Percentiles rank a stretch among this genome's conserved stretches.
These are phyloP conservation scores for Ceratocystis diversiconidia DNA, from an alignment of 2,329 filamentous ascomycete genomes.

Conservation along the genomic window DNA sequence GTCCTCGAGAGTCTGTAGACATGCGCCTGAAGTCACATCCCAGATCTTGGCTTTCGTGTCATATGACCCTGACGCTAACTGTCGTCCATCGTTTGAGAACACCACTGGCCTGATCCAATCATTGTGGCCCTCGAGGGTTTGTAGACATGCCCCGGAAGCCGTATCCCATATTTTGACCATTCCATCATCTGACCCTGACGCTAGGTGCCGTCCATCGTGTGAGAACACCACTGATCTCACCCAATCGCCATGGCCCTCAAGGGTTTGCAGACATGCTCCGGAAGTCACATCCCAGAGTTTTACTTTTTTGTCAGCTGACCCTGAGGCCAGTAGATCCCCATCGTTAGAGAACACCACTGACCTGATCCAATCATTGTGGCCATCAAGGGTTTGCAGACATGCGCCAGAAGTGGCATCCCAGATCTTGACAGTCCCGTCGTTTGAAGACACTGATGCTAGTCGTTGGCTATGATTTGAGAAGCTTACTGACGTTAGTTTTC, in stretches of 20 bases:
- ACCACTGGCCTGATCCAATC: background rate
- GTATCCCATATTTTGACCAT: background rate
- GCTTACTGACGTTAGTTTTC: too few species aligned
- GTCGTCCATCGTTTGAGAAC: background rate
- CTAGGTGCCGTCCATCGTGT: background rate
- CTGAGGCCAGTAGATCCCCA: too few species aligned
- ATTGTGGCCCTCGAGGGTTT: background rate
- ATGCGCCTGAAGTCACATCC: background rate
- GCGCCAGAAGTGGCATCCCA: background rate
- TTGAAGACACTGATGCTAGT: background rate
- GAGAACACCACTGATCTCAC: background rate
- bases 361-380: too few species aligned
- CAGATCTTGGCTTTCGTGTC: background rate
- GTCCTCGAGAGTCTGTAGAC: background rate
- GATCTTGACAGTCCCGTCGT: background rate
- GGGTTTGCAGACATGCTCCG: background rate
- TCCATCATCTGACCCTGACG: background rate
- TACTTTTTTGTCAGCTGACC: too few species aligned
- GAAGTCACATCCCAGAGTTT: too few species aligned
- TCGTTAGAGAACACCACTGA: too few species aligned
- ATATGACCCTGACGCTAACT: background rate
- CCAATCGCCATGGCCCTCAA: background rate
- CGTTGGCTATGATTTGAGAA: background rate
- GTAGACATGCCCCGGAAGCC: background rate
- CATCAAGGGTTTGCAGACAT: too few species aligned